Base-by-base conservation (phyloP, 768 basidiomycete species). In the Auricularia heimuer region DNA sequence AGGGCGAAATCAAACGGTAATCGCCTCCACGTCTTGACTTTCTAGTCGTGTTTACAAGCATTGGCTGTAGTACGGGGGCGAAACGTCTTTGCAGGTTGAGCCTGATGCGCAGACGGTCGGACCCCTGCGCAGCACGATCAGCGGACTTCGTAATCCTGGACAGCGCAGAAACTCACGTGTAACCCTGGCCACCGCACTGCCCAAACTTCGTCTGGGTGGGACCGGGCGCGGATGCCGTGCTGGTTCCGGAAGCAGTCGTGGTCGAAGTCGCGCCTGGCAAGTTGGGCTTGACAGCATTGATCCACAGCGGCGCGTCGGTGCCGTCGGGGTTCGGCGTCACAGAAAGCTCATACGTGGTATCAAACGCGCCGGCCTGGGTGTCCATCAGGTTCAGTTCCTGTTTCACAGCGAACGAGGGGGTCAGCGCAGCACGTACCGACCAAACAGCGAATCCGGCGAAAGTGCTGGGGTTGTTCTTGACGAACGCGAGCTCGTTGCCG, bases 401-500 rank as follows among this genome's bases (percentile, higher is more conserved):
- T 29, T 34, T 24, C 39, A 4, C 0, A 0, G 35, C 16, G 16
- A 65, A 37, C 14, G 16, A 18, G 54, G 21, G n/a, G 8, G 62
- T 60, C 62, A 12, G 11, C 11, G 47, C 16, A 16, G 16, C 1
- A 51, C 47, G 47, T 60, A 63, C 83, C 65, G 80, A 75, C 83
- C 82, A 84, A 42, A 80, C 75, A 21, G 81, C 75, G 75, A 82
- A 85, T n/a, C 83, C 83, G 44, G 76, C 73, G 54, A 82, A 74
- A 44, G 70, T 77, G 33, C 75, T 75, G 64, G 78, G 79, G 66
- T 79, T 75, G 8, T 71, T 70, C 68, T 81, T 80, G 61, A 84
- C 75, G 69, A 75, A 82, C 1, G 78, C 77, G 24, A 85, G 77
- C 65, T 81, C 76, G 44, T 74, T 67, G 10, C 71, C 73, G 14